Percentiles rank a stretch among this genome's conserved stretches.
Evolutionary conservation across 2,329 filamentous ascomycete species (phyloP).

Genomic region (Stenocarpella maydis): DNA sequence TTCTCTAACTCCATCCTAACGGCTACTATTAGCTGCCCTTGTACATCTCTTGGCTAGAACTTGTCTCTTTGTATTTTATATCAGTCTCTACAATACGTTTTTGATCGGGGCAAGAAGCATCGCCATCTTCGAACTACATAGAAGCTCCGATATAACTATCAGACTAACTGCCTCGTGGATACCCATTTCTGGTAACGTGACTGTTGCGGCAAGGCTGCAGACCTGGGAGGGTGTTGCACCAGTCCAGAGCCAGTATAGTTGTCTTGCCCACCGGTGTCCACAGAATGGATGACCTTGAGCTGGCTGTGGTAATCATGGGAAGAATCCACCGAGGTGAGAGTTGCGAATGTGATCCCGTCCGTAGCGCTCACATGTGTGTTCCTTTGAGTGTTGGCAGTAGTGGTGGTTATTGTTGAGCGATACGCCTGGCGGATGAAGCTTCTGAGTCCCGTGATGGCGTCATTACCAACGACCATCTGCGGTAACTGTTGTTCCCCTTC

Average conservation of each 20-base stretch:
- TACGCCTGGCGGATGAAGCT: slow-evolving; percentile 21
- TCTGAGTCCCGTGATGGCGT: slow-evolving; percentile 4
- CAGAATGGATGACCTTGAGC: too few relatives aligned
- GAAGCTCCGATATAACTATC: neutral
- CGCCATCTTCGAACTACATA: too few relatives aligned
- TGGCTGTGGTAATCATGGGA: neutral
- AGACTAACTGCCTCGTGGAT: neutral
- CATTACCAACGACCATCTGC: neutral
- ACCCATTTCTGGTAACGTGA: neutral
- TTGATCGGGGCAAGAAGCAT: too few relatives aligned
- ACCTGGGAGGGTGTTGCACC: neutral
- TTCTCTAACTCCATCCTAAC: too few relatives aligned
- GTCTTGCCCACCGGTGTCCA: too few relatives aligned
- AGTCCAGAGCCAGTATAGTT: neutral
- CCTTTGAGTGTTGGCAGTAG: neutral
- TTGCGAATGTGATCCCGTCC: neutral
- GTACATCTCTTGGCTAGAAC: too few relatives aligned
- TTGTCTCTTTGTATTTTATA: too few relatives aligned
- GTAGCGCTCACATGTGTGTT: neutral
- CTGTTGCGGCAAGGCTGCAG: neutral
- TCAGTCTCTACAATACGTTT: too few relatives aligned
- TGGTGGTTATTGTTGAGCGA: neutral
- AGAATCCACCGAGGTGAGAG: neutral
- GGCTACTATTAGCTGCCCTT: too few relatives aligned
- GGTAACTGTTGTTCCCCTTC: neutral